Conservation (phyloP, 352 stramenopile species). For the Phytophthora ohioensis region DNA sequence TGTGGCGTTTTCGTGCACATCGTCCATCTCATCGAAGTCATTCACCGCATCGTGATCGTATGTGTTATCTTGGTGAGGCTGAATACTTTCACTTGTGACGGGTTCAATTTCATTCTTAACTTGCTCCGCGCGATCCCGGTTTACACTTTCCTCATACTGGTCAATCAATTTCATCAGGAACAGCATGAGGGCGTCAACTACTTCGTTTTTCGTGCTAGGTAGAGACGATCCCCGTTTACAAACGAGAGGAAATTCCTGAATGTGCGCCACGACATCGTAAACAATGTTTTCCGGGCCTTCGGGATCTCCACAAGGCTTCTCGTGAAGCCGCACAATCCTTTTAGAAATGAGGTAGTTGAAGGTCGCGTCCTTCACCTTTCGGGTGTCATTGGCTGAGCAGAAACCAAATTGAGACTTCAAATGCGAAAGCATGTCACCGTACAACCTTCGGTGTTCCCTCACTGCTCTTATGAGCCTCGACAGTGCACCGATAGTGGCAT, state of each 20-base stretch:
- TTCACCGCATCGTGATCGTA: constrained; percentile 9
- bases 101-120: constrained; percentile 20
- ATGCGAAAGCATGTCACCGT: constrained; percentile 52
- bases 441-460: constrained; percentile 50
- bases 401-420: constrained; percentile 58
- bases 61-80: constrained; percentile 5
- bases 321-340: constrained; percentile 46
- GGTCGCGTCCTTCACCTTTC: constrained; percentile 53
- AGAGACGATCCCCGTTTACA: constrained; percentile 34
- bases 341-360: constrained; percentile 59
- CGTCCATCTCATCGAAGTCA: constrained; percentile 5
- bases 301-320: constrained; percentile 26
- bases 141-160: constrained; percentile 44
- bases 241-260: constrained; percentile 53
- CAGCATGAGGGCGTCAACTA: constrained; percentile 50
- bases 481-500: constrained; percentile 62
- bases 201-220: constrained; percentile 46
- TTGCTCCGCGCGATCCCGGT: constrained; percentile 24
- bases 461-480: constrained; percentile 48
- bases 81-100: constrained; percentile 4
- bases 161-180: constrained; percentile 53
- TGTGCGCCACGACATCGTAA: constrained; percentile 48
- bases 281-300: constrained; percentile 24
- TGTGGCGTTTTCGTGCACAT: constrained; percentile 1
- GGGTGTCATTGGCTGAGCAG: constrained; percentile 42